Evolutionary conservation across 345 rosid species (phyloP).

Genomic region (Linum tenue): DNA sequence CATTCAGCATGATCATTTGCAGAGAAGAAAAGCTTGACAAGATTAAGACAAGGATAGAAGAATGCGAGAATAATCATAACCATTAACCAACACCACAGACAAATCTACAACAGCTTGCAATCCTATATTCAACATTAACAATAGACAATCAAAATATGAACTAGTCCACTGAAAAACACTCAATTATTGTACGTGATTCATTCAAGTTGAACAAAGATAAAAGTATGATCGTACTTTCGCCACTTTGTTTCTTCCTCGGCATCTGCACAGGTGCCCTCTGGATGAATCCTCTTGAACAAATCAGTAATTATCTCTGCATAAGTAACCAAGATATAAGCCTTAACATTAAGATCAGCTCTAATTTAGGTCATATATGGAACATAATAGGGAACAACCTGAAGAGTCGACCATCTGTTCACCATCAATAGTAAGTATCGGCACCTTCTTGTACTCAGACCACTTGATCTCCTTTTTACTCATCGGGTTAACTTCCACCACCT

Average conservation of each 20-base stretch:
- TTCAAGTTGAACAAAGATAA: not conserved
- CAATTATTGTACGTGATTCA: not conserved
- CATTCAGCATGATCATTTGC: slow-evolving; percentile 9
- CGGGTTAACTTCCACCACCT: slow-evolving; percentile 88
- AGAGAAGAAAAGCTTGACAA: slow-evolving; percentile 1
- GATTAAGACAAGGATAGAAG: not conserved
- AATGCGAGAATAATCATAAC: not conserved
- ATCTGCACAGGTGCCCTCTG: slow-evolving; percentile 25
- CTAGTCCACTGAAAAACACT: too few relatives aligned
- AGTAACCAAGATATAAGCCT: slow-evolving; percentile 8
- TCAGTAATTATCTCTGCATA: slow-evolving; percentile 59
- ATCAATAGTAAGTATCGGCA: slow-evolving; percentile 70
- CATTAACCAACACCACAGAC: not conserved
- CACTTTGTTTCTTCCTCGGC: slow-evolving; percentile 73
- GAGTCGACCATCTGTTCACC: slow-evolving; percentile 85
- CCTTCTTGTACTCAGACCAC: slow-evolving; percentile 95
- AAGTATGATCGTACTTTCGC: slow-evolving; percentile 42
- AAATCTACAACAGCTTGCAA: not conserved
- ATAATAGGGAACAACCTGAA: slow-evolving; percentile 45
- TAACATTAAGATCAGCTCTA: not conserved
- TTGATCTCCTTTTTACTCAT: slow-evolving; percentile 82
- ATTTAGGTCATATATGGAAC: too few relatives aligned
- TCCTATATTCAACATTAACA: not conserved
- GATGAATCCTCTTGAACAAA: slow-evolving; percentile 54
- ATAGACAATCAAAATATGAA: not conserved